phyloP scores from a whole-genome alignment of 768 basidiomycete genomes.

The Hygrophorus pudorinus region DNA sequence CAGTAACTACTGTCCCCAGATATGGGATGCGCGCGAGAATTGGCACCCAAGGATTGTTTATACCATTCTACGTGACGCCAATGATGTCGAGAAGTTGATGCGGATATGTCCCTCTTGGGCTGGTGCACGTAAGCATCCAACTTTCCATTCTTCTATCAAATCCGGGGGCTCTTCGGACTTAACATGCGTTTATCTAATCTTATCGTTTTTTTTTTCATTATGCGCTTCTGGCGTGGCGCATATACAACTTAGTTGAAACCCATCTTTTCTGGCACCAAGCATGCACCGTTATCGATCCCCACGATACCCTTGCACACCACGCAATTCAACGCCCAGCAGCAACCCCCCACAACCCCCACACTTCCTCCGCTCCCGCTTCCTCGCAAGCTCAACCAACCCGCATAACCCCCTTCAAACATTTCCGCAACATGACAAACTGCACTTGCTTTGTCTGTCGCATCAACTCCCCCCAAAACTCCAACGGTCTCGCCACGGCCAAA shows the following conservation, averaged over 20 bases:
- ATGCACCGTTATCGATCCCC: conserved; percentile 49
- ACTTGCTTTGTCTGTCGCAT: conserved; percentile 64
- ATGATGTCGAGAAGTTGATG: conserved; percentile 54
- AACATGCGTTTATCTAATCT: conserved; percentile 2
- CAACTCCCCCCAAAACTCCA: conserved; percentile 41
- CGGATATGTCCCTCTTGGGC: conserved; percentile 51
- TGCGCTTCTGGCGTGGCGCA: conserved; percentile 8
- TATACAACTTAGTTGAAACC: conserved; percentile 41
- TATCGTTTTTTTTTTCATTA: conserved; percentile 3
- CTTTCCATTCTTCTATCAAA: background rate
- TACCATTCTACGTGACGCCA: conserved; percentile 50
- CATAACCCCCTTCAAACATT: conserved; percentile 48
- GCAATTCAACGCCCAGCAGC: conserved; percentile 31
- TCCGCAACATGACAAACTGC: conserved; percentile 42
- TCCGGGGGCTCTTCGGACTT: conserved; percentile 2
- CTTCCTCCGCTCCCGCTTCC: conserved; percentile 20
- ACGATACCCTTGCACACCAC: conserved; percentile 41
- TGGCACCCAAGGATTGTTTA: conserved; percentile 60
- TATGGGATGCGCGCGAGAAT: conserved; percentile 36
- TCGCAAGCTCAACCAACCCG: conserved; percentile 8
- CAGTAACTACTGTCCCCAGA: conserved; percentile 35
- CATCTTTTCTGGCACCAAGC: conserved; percentile 68
- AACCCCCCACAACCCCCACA: conserved; percentile 20
- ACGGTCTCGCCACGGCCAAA: conserved; percentile 42
- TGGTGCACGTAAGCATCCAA: conserved; percentile 37